These are phyloP conservation scores for Lichenothelia convexa DNA, from an alignment of 495 filamentous ascomycete genomes.

Conservation along the genomic window DNA sequence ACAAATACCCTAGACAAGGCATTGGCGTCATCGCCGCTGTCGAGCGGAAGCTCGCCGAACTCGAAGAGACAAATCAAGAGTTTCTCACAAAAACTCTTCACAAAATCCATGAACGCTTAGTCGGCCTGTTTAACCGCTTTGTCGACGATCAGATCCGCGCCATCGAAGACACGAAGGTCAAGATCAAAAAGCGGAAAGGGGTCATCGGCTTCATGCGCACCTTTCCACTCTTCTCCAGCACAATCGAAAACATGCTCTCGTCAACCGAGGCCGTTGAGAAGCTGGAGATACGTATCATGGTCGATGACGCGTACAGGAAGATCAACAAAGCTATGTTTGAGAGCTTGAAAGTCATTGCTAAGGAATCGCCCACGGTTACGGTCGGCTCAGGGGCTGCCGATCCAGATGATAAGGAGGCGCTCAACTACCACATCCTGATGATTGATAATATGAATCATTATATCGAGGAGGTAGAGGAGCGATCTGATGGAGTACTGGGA, in stretches of 20 bases:
- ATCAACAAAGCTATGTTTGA: constrained; percentile 97
- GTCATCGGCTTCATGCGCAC: constrained; percentile 87
- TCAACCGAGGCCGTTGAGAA: constrained; percentile 30
- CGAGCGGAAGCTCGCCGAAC: constrained; percentile 53
- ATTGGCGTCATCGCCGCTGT: constrained; percentile 71
- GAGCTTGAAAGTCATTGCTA: constrained; percentile 83
- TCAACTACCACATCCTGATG: constrained; percentile 91
- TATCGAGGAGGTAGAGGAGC: constrained; percentile 72
- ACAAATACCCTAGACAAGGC: constrained; percentile 42
- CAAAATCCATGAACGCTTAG: constrained; percentile 58
- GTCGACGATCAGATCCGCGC: constrained; percentile 87
- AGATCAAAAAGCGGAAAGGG: constrained; percentile 93
- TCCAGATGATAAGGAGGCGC: constrained; percentile 79
- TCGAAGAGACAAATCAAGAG: constrained; percentile 81
- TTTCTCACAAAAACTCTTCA: constrained; percentile 65
- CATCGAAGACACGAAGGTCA: constrained; percentile 97
- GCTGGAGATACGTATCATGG: constrained; percentile 45
- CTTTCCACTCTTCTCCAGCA: constrained; percentile 67
- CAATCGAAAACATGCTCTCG: constrained; percentile 65
- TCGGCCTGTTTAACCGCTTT: constrained; percentile 66
- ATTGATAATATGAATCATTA: constrained; percentile 99
- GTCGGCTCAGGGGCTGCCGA: constrained; percentile 23
- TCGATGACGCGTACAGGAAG: constrained; percentile 72
- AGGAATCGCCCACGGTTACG: constrained; percentile 57
- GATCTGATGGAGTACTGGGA: constrained; percentile 51